Evolutionary conservation across 2,329 filamentous ascomycete species (phyloP).

Genomic region (Cladosporium austrohemisphaericum): DNA sequence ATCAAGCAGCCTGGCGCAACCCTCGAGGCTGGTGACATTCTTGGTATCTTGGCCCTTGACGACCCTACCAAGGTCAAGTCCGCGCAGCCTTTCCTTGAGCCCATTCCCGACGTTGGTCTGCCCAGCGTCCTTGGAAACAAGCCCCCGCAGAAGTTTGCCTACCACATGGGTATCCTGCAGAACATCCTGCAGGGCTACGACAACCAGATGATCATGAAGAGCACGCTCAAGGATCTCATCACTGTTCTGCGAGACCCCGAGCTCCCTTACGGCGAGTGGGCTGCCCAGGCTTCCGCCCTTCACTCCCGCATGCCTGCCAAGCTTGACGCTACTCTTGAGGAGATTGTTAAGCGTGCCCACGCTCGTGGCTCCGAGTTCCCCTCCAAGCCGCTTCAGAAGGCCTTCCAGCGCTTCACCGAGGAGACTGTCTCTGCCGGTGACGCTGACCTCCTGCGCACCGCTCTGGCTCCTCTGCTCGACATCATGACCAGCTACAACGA

Average conservation of each 20-base stretch:
- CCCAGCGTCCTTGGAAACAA: conserved; percentile 88
- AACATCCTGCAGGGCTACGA: conserved; percentile 93
- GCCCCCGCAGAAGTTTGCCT: conserved; percentile 79
- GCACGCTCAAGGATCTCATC: conserved; percentile 82
- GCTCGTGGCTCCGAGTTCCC: conserved; percentile 82
- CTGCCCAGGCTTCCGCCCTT: conserved; percentile 90
- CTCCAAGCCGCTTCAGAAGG: conserved; percentile 78
- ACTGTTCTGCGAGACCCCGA: conserved; percentile 84
- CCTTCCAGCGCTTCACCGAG: conserved; percentile 81
- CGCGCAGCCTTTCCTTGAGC: conserved; percentile 86
- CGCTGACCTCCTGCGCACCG: conserved; percentile 66
- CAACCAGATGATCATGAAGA: conserved; percentile 93
- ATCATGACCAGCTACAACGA: conserved; percentile 79
- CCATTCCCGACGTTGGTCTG: conserved; percentile 80
- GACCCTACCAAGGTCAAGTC: conserved; percentile 96
- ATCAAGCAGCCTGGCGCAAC: conserved; percentile 99
- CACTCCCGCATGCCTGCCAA: conserved; percentile 96
- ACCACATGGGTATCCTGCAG: conserved; percentile 71
- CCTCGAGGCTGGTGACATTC: conserved; percentile 93
- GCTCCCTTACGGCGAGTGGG: conserved; percentile 94
- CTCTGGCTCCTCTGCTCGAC: conserved; percentile 70
- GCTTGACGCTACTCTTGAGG: conserved; percentile 75
- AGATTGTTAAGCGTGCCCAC: conserved; percentile 81
- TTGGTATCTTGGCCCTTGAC: conserved; percentile 93
- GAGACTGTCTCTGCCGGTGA: conserved; percentile 75